Evolutionary conservation across 306 rosid species (phyloP).

Genomic region (Sechiopsis laciniata): DNA sequence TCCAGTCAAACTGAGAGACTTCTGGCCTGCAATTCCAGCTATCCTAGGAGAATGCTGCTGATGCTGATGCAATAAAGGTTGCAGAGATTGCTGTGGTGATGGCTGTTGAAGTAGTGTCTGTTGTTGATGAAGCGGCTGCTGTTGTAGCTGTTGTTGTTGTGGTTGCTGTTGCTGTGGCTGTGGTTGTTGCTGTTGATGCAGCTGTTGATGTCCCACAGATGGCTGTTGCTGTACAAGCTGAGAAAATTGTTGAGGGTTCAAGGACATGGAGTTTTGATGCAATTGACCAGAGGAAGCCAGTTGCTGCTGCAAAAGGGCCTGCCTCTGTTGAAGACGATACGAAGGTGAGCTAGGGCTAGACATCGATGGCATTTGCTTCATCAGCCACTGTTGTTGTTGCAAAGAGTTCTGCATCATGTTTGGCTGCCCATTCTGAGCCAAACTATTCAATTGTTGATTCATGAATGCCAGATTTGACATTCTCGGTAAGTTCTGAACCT

Average conservation of each 20-base stretch:
- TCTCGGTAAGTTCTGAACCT: conserved; percentile 80
- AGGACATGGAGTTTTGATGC: conserved; percentile 51
- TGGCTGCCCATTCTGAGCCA: conserved; percentile 87
- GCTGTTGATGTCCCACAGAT: conserved; percentile 66
- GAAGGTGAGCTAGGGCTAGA: conserved; percentile 63
- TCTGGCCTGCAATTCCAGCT: conserved; percentile 72
- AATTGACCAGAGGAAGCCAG: conserved; percentile 67
- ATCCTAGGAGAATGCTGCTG: conserved; percentile 89
- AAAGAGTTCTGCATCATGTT: conserved; percentile 59
- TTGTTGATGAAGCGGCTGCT: conserved; percentile 39
- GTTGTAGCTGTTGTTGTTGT: conserved; percentile 43
- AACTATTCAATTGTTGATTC: conserved; percentile 68
- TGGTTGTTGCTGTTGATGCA: conserved; percentile 54
- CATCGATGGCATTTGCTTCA: conserved; percentile 73
- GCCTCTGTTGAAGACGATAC: conserved; percentile 63
- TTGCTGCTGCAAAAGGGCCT: conserved; percentile 58
- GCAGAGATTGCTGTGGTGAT: conserved; percentile 54
- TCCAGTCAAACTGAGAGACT: conserved; percentile 90
- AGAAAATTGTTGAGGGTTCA: conserved; percentile 63
- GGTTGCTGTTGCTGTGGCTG: conserved; percentile 30
- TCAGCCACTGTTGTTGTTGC: conserved; percentile 78
- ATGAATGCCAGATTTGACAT: conserved; percentile 70
- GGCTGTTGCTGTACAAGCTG: conserved; percentile 79
- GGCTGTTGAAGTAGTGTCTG: conserved; percentile 57
- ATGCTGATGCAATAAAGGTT: conserved; percentile 66